A percentile compares a stretch with the other conserved stretches of the same genome.
Evolutionary conservation across 2,329 filamentous ascomycete genomes (phyloP).

Genomic region (Colletotrichum chlorophyti): DNA sequence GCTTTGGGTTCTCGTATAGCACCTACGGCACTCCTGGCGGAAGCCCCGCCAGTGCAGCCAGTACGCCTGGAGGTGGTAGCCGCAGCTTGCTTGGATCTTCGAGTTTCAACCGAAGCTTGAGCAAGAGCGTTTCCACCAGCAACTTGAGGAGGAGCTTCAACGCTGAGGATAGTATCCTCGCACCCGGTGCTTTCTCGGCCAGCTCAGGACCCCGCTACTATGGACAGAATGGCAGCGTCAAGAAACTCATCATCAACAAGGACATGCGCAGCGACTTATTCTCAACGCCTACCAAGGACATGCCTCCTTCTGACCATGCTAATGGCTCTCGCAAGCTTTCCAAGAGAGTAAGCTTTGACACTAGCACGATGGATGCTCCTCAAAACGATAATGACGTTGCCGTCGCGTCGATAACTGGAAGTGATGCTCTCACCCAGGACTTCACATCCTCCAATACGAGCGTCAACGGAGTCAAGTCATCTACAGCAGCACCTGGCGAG

Average conservation of each 20-base stretch:
- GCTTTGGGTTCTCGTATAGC: conserved; percentile 92
- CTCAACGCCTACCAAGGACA: conserved; percentile 64
- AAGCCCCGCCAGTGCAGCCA: conserved; percentile 70
- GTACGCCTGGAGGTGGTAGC: conserved; percentile 71
- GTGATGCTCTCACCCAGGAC: not conserved
- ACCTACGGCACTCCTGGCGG: conserved; percentile 83
- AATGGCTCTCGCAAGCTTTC: conserved; percentile 64
- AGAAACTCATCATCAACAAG: conserved; percentile 92
- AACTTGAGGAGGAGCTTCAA: conserved; percentile 84
- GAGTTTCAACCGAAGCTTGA: conserved; percentile 75
- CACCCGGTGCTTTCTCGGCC: conserved; percentile 83
- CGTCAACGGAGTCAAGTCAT: conserved; percentile 32
- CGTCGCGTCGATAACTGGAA: not conserved
- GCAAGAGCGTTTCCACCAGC: conserved; percentile 88
- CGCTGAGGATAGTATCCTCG: conserved; percentile 83
- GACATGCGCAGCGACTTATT: conserved; percentile 79
- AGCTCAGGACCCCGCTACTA: conserved; percentile 69
- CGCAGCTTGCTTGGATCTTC: conserved; percentile 68
- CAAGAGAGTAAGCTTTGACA: conserved; percentile 94
- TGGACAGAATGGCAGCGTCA: conserved; percentile 75
- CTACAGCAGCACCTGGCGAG: conserved; percentile 54
- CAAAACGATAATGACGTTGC: conserved; percentile 16
- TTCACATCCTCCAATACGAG: not conserved
- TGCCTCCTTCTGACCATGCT: conserved; percentile 45
- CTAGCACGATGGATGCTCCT: conserved; percentile 55